These are phyloP conservation scores for Arabis alpina DNA, from an alignment of 345 rosid genomes.

Conservation along the genomic window DNA sequence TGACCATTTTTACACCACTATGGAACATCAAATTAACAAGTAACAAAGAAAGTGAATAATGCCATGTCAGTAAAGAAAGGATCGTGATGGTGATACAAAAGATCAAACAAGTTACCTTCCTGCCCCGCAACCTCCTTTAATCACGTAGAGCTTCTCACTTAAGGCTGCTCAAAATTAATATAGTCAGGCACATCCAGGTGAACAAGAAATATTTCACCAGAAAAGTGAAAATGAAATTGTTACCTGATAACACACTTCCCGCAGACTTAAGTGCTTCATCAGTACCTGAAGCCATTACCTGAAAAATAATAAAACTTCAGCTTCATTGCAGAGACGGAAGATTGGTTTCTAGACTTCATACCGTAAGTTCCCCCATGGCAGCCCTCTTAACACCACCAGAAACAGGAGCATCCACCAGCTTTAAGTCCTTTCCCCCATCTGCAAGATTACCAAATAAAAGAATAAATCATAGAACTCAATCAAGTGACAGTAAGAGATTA, in stretches of 20 bases:
- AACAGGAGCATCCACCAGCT: constrained; percentile 97
- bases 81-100: constrained; percentile 35
- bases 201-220: constrained; percentile 28
- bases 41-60: constrained; percentile 21
- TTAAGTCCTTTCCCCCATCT: constrained; percentile 79
- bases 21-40: constrained; percentile 31
- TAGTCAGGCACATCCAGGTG: constrained; percentile 33
- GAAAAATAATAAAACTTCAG: constrained; percentile 36
- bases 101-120: constrained; percentile 68
- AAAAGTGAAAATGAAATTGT: constrained; percentile 18
- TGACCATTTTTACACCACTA: constrained; percentile 92
- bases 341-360: constrained; percentile 41
- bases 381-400: constrained; percentile 98
- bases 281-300: constrained; percentile 95
- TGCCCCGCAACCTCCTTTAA: constrained; percentile 92
- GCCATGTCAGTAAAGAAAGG: constrained; percentile 28
- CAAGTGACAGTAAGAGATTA: constrained; percentile 10
- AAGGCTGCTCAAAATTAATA: constrained; percentile 59
- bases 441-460: constrained; percentile 35
- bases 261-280: constrained; percentile 73
- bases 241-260: constrained; percentile 82
- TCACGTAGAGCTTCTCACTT: constrained; percentile 93
- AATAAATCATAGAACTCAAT: constrained; percentile 15
- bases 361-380: constrained; percentile 86
- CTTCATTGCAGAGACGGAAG: constrained; percentile 23